Evolutionary conservation across 192 early-diverging fungal genomes (phyloP).

Genomic region (Entomortierella lignicola): DNA sequence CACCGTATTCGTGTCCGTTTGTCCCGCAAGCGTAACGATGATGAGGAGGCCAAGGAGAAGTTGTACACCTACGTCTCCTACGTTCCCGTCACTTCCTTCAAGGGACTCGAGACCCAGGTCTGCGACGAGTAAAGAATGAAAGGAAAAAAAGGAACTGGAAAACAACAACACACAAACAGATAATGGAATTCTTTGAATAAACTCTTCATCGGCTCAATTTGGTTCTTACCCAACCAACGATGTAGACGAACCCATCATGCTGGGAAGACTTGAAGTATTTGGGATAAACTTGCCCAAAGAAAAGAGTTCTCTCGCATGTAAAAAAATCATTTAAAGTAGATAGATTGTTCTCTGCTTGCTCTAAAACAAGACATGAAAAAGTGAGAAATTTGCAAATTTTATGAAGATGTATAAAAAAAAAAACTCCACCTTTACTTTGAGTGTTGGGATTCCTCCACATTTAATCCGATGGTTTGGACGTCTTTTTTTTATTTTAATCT

Average conservation of each 20-base stretch:
- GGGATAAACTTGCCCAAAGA: neutral
- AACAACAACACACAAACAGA: neutral
- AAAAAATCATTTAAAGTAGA: slow-evolving; percentile 24
- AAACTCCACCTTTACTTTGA: too few relatives aligned
- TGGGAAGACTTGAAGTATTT: slow-evolving; percentile 32
- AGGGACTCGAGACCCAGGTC: slow-evolving; percentile 70
- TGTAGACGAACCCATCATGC: slow-evolving; percentile 48
- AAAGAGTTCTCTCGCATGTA: slow-evolving; percentile 48
- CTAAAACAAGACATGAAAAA: neutral
- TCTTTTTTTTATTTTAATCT: too few relatives aligned
- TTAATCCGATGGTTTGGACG: too few relatives aligned
- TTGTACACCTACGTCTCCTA: slow-evolving; percentile 93
- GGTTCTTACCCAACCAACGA: slow-evolving; percentile 54
- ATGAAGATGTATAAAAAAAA: neutral
- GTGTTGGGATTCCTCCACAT: too few relatives aligned
- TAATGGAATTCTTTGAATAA: slow-evolving; percentile 16
- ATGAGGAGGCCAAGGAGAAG: slow-evolving; percentile 95
- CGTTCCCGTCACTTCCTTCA: slow-evolving; percentile 89
- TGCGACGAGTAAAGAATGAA: slow-evolving; percentile 50
- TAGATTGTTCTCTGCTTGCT: neutral
- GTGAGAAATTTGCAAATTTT: neutral
- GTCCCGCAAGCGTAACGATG: slow-evolving; percentile 95
- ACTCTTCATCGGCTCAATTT: slow-evolving; percentile 53
- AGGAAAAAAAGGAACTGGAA: neutral
- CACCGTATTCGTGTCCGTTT: slow-evolving; percentile 96